Percentiles rank a stretch among this genome's conserved stretches.
Evolutionary conservation across 371 early-diverging fungal genomes (phyloP).

Genomic region (Sanchytrium tribonematis): DNA sequence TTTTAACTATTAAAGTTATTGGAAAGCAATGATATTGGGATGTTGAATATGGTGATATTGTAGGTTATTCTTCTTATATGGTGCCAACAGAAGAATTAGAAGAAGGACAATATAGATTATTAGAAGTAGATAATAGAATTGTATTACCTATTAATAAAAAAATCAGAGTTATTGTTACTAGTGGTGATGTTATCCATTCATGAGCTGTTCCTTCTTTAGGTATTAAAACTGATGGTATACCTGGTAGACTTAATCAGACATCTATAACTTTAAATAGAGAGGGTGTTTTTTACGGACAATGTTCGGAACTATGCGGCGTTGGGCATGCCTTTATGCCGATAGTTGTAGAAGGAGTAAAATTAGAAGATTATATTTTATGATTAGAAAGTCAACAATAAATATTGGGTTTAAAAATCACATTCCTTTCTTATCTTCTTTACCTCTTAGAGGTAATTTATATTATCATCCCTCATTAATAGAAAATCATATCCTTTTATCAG

Average conservation of each 20-base stretch:
- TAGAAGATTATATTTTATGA: not conserved
- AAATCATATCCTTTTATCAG: too few species aligned
- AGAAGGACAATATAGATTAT: constrained; percentile 1
- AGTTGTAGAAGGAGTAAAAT: not conserved
- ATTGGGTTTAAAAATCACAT: too few species aligned
- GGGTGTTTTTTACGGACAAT: not conserved
- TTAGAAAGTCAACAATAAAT: not conserved
- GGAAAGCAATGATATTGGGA: not conserved
- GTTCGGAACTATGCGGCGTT: not conserved
- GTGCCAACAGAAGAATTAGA: not conserved
- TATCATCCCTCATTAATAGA: too few species aligned
- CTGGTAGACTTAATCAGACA: not conserved
- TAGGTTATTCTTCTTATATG: not conserved
- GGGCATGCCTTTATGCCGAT: not conserved
- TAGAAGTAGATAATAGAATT: not conserved
- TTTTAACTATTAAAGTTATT: not conserved
- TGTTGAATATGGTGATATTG: not conserved
- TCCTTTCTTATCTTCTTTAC: too few species aligned
- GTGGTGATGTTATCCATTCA: not conserved
- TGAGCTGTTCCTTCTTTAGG: not conserved
- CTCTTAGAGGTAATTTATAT: too few species aligned
- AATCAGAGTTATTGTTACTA: not conserved
- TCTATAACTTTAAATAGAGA: not conserved
- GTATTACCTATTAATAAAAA: not conserved
- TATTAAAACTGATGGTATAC: not conserved